Conservation (phyloP, 805 yeast species). For the Pichia thaimueangensis region DNA sequence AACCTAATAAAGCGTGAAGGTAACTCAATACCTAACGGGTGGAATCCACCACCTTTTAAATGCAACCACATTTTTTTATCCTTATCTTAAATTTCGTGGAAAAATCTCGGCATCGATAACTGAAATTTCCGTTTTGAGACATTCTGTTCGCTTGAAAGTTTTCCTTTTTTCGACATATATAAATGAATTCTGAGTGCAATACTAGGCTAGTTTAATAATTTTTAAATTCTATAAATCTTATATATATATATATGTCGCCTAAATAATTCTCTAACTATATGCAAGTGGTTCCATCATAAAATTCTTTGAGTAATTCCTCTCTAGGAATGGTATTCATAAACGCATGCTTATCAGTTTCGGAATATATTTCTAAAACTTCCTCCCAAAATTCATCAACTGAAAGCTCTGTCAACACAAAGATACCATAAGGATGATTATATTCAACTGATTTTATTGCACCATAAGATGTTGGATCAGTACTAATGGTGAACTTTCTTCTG, state of each 20-base stretch:
- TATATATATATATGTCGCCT: too few species aligned
- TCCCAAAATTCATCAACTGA: slow-evolving; percentile 43
- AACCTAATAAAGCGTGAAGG: too few species aligned
- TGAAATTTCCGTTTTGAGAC: neutral
- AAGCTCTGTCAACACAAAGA: slow-evolving; percentile 34
- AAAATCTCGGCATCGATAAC: neutral
- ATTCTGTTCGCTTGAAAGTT: neutral
- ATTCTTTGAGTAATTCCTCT: slow-evolving; percentile 8
- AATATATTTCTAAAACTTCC: slow-evolving; percentile 33
- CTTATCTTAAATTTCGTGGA: too few species aligned
- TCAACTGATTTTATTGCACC: slow-evolving; percentile 14
- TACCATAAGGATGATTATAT: slow-evolving; percentile 30
- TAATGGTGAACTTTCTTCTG: slow-evolving; percentile 16
- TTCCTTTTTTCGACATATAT: too few species aligned
- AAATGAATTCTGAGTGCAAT: too few species aligned
- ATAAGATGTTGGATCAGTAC: slow-evolving; percentile 7
- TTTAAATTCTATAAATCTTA: too few species aligned
- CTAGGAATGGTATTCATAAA: slow-evolving; percentile 14
- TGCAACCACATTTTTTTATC: too few species aligned
- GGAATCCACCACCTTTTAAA: too few species aligned
- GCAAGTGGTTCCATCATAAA: neutral
- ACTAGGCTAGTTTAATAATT: too few species aligned
- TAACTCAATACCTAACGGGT: too few species aligned
- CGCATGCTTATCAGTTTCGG: slow-evolving; percentile 29
- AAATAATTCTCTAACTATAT: too few species aligned